Evolutionary conservation across 2,329 filamentous ascomycete genomes (phyloP), one percentile per base, ranked within the genome.

Genomic region (Zalaria sp.): DNA sequence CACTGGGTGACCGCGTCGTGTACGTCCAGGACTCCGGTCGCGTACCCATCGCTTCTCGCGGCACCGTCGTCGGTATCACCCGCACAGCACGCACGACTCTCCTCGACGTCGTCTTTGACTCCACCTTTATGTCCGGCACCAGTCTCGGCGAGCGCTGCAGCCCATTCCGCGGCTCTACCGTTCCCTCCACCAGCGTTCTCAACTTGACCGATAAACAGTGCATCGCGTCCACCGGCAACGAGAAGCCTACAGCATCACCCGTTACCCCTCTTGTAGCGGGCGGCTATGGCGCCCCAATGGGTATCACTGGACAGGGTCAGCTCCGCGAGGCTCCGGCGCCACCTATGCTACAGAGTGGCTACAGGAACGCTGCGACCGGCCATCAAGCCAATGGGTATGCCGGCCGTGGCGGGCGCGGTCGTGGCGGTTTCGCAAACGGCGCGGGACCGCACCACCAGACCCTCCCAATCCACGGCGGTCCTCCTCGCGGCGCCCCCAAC

Each of bases 121-220:
- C 77, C 8, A 83, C 86, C 0, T 98, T 98, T 62, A 96, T 98
- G 88, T 93, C 87, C 56, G 91, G 91, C 47, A 95, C 88, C 2
- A 91, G 84, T 0, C 72, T 98, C 10, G 83, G 85, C 45, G 87
- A 88, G 43, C 81, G 91, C 45, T 94, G 89, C 57, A 86, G 87
- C 26, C 79, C 85, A 32, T 98, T 98, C 77, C 79, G 89, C 31
- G 91, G 91, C 40, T 88, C 91, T 58, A 95, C 91, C 0, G 87
- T 98, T 3, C 77, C 86, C 2, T 76, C 81, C 5, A 82, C 83
- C n/a, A 83, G 84, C 1, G 87, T 96, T 2, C 72, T 98, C 29
- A 98, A 98, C 63, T 68, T 93, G 43, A 81, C 80, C 1, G 71
- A 88, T 55, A 81, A 75, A 52, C 91, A 98, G 64, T 73, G 94